Evolutionary conservation across 108 stramenopile species (phyloP).

Genomic region (Craspedostauros australis): DNA sequence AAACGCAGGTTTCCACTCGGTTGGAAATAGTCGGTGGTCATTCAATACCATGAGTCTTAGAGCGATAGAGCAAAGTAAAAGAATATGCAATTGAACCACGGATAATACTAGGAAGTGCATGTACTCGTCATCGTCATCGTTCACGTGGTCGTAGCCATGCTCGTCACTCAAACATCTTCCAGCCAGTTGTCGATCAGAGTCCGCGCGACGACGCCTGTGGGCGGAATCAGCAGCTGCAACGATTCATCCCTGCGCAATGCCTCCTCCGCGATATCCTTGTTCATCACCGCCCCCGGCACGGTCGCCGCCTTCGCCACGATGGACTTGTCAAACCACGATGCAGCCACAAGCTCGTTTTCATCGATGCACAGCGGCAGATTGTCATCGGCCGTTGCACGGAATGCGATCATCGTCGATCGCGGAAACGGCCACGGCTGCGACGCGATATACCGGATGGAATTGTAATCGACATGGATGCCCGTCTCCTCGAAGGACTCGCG

Average conservation of each 20-base stretch:
- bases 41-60: no score
- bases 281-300: slow-evolving; percentile 49
- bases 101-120: no score
- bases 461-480: slow-evolving; percentile 43
- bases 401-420: slow-evolving; percentile 68
- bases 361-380: slow-evolving; percentile 43
- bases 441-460: slow-evolving; percentile 47
- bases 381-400: slow-evolving; percentile 50
- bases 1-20: no score
- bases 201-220: slow-evolving; percentile 65
- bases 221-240: slow-evolving; percentile 55
- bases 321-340: slow-evolving; percentile 57
- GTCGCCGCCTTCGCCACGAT: slow-evolving; percentile 46
- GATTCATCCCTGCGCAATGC: slow-evolving; percentile 34
- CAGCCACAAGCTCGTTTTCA: slow-evolving; percentile 58
- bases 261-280: slow-evolving; percentile 42
- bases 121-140: no score
- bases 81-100: no score
- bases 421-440: slow-evolving; percentile 88
- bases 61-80: no score
- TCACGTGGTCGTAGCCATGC: no score
- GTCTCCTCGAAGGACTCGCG: slow-evolving; percentile 77
- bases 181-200: slow-evolving; percentile 71
- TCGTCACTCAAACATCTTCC: slow-evolving; percentile 6
- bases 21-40: no score